Evolutionary conservation across 2,329 filamentous ascomycete species (phyloP).

Genomic region (Cladophialophora psammophila): DNA sequence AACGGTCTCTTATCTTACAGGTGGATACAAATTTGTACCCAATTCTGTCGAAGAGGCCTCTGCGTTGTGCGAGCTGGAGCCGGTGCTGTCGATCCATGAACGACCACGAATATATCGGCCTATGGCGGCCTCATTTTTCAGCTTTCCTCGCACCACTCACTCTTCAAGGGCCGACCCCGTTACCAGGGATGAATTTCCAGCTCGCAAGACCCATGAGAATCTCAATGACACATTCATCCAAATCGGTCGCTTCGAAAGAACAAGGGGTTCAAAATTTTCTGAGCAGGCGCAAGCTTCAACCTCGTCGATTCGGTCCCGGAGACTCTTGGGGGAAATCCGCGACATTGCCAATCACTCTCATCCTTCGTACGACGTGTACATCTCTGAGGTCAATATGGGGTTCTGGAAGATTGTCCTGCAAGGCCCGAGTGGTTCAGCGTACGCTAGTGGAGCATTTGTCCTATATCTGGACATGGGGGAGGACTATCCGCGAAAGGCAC

Average conservation of each 20-base stretch:
- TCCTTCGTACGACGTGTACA: constrained; percentile 49
- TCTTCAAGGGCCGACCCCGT: constrained; percentile 37
- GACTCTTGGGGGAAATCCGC: constrained; percentile 44
- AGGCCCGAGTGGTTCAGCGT: constrained; percentile 45
- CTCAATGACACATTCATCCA: constrained; percentile 44
- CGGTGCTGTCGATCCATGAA: constrained; percentile 46
- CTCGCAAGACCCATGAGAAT: constrained; percentile 46
- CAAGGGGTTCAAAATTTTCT: not conserved
- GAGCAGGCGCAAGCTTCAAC: constrained; percentile 3
- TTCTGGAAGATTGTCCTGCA: constrained; percentile 53
- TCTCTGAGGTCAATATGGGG: constrained; percentile 49
- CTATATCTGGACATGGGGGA: constrained; percentile 45
- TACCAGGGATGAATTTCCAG: constrained; percentile 43
- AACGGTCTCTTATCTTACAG: constrained; percentile 44
- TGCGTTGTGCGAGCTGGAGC: constrained; percentile 49
- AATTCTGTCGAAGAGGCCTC: constrained; percentile 46
- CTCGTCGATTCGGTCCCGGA: constrained; percentile 19
- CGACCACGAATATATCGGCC: constrained; percentile 40
- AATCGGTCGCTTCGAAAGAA: constrained; percentile 33
- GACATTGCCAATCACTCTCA: constrained; percentile 44
- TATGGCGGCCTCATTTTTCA: not conserved
- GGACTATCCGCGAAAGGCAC: constrained; percentile 47
- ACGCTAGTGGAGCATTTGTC: constrained; percentile 38
- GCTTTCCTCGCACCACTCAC: not conserved
- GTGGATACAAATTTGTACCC: constrained; percentile 49